phyloP scores from a whole-genome alignment of 495 filamentous ascomycete species.

The Haplographium delicatum region DNA sequence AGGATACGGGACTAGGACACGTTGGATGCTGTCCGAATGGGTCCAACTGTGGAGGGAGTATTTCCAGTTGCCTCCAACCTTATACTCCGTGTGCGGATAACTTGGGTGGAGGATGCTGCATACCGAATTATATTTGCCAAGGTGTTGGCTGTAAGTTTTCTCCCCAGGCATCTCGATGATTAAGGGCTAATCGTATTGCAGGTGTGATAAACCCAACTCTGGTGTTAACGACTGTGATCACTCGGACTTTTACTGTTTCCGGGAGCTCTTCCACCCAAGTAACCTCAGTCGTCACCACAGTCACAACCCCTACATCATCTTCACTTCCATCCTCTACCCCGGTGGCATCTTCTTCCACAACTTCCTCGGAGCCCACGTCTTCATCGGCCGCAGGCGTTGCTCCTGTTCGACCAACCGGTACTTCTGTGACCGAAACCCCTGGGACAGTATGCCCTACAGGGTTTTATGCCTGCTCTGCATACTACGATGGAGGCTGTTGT shows the following conservation, averaged over 20 bases:
- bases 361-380: slow-evolving; percentile 21
- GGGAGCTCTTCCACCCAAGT: slow-evolving; percentile 21
- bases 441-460: slow-evolving; percentile 54
- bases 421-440: slow-evolving; percentile 15
- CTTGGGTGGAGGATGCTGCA: slow-evolving; percentile 82
- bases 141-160: slow-evolving; percentile 64
- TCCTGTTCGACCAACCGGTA: slow-evolving; percentile 35
- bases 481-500: slow-evolving; percentile 58
- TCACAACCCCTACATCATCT: slow-evolving; percentile 15
- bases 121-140: slow-evolving; percentile 73
- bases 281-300: slow-evolving; percentile 24
- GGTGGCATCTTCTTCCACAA: slow-evolving; percentile 24
- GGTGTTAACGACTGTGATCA: slow-evolving; percentile 22
- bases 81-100: slow-evolving; percentile 63
- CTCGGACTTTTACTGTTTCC: slow-evolving; percentile 24
- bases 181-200: slow-evolving; percentile 7
- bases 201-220: slow-evolving; percentile 32
- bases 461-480: slow-evolving; percentile 69
- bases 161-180: neutral
- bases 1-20: slow-evolving; percentile 66
- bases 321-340: slow-evolving; percentile 4
- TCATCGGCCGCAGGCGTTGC: slow-evolving; percentile 26
- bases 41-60: slow-evolving; percentile 57
- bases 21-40: slow-evolving; percentile 85
- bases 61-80: slow-evolving; percentile 57